Evolutionary conservation across 306 rosid genomes (phyloP).

Genomic region (Sesbania bispinosa): DNA sequence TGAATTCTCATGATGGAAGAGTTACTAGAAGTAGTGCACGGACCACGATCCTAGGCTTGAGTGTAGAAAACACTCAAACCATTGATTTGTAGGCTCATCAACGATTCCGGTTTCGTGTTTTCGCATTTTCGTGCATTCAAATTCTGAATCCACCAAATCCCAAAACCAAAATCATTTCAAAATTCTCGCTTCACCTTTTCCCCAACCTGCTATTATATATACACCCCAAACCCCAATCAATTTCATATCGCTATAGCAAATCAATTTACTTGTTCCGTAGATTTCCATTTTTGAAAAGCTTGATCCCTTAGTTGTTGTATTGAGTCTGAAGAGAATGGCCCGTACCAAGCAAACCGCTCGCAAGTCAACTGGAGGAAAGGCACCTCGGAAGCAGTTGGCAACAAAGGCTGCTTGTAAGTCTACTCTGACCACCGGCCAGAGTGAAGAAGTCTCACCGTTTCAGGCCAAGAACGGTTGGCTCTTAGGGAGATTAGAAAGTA

Average conservation of each 20-base stretch:
- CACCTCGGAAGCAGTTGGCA: slow-evolving; percentile 61
- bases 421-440: slow-evolving; percentile 68
- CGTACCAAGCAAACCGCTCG: slow-evolving; percentile 65
- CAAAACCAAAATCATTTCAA: too few relatives aligned
- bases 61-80: not conserved
- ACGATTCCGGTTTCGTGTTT: not conserved
- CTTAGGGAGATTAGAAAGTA: slow-evolving; percentile 62
- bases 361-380: slow-evolving; percentile 71
- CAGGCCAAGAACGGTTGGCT: slow-evolving; percentile 66
- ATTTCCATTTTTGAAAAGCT: too few relatives aligned
- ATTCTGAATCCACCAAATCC: not conserved
- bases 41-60: slow-evolving; percentile 2
- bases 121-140: not conserved
- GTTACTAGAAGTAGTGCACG: not conserved
- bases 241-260: not conserved
- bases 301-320: not conserved
- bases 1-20: too few relatives aligned
- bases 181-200: slow-evolving; percentile 19
- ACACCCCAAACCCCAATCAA: not conserved
- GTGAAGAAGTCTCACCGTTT: slow-evolving; percentile 67
- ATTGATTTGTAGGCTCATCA: slow-evolving; percentile 1
- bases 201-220: not conserved
- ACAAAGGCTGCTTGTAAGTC: slow-evolving; percentile 65
- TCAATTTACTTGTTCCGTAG: too few relatives aligned
- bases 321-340: slow-evolving; percentile 32